Percentiles rank a stretch among this genome's conserved stretches.
These are phyloP conservation scores for Vaccinium corymbosum DNA, from an alignment of 148 eudicot species.

Conservation along the genomic window DNA sequence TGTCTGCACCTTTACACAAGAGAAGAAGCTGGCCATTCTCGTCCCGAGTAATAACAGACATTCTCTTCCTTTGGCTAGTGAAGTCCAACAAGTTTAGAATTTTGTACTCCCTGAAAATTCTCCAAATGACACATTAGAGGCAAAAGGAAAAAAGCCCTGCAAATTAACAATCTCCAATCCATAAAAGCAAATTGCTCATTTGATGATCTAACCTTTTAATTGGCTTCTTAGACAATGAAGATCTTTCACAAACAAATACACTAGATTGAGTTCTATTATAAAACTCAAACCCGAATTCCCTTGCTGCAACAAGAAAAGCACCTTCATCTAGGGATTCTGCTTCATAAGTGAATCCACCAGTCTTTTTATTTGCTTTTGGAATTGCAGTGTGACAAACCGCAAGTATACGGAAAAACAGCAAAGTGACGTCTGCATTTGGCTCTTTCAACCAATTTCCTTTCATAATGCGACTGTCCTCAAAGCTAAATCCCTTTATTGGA, in stretches of 20 bases:
- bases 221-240: conserved; percentile 40
- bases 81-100: conserved; percentile 67
- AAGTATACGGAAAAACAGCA: conserved; percentile 71
- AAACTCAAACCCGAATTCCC: conserved; percentile 95
- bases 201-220: conserved; percentile 59
- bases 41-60: conserved; percentile 65
- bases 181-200: conserved; percentile 3
- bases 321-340: conserved; percentile 98
- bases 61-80: conserved; percentile 75
- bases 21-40: conserved; percentile 59
- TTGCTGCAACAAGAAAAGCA: conserved; percentile 89
- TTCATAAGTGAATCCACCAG: conserved; percentile 65
- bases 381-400: conserved; percentile 94
- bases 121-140: not conserved
- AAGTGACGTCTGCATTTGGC: conserved; percentile 51
- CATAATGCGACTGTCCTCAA: conserved; percentile 73
- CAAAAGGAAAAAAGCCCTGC: not conserved
- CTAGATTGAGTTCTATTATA: conserved; percentile 76
- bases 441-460: conserved; percentile 72
- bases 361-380: conserved; percentile 76
- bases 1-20: conserved; percentile 81
- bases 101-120: conserved; percentile 56
- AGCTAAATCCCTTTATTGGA: conserved; percentile 70
- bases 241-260: conserved; percentile 68
- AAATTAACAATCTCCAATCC: not conserved